Evolutionary conservation across 2,329 filamentous ascomycete genomes (phyloP).

Genomic region (Fusarium chuoi): DNA sequence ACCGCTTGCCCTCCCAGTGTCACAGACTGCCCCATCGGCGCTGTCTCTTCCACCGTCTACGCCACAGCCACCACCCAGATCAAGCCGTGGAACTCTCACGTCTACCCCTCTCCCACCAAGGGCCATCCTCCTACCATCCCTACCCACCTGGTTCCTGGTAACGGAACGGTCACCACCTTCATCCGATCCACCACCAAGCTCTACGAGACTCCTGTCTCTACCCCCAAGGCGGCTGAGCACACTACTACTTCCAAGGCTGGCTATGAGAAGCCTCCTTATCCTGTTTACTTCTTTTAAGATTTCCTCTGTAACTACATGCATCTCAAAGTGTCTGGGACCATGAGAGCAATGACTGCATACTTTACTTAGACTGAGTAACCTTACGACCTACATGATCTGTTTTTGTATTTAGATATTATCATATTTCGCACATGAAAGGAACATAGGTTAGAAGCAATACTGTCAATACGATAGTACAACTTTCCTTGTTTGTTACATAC

Average conservation of each 20-base stretch:
- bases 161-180: slow-evolving; percentile 11
- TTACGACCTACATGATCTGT: slow-evolving; percentile 15
- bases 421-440: slow-evolving; percentile 1
- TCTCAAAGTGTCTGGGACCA: slow-evolving; percentile 23
- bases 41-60: slow-evolving; percentile 18
- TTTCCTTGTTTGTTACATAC: slow-evolving; percentile 2
- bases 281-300: slow-evolving; percentile 15
- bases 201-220: slow-evolving; percentile 14
- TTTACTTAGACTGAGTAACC: slow-evolving; percentile 12
- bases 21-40: slow-evolving; percentile 18
- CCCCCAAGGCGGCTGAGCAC: background rate
- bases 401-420: slow-evolving; percentile 24
- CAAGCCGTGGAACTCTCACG: slow-evolving; percentile 3
- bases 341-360: slow-evolving; percentile 3
- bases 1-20: slow-evolving; percentile 15
- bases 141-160: background rate
- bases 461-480: slow-evolving; percentile 20
- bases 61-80: slow-evolving; percentile 24
- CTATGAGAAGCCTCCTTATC: slow-evolving; percentile 12
- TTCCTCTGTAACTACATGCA: slow-evolving; percentile 1
- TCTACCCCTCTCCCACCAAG: slow-evolving; percentile 2
- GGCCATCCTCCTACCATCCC: background rate
- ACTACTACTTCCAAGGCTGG: background rate
- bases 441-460: slow-evolving; percentile 21
- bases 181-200: slow-evolving; percentile 13